A percentile compares a stretch with the other conserved stretches of the same genome.
phyloP scores from a whole-genome alignment of 148 eudicot species.

The Talinum fruticosum region DNA sequence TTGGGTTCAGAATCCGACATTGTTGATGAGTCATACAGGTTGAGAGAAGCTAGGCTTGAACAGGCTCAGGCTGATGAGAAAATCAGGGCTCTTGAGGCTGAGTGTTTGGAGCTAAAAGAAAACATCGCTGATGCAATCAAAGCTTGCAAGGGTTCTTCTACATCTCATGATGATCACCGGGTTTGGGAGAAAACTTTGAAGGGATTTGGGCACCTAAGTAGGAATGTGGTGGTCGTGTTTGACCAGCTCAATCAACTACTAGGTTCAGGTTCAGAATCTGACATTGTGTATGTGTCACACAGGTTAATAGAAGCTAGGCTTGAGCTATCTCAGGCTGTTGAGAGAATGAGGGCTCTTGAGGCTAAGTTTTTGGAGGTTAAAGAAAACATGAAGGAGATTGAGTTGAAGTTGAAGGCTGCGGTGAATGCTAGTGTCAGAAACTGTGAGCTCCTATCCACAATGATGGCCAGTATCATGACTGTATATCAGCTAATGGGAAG shows the following conservation, averaged over 20 bases:
- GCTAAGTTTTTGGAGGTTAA: conserved; percentile 23
- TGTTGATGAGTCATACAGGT: no score
- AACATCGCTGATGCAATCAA: conserved; percentile 57
- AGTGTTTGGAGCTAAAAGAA: no score
- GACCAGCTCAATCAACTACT: conserved; percentile 28
- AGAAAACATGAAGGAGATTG: conserved; percentile 15
- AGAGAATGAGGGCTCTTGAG: conserved; percentile 25
- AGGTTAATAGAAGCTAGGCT: conserved; percentile 17
- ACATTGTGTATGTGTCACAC: conserved; percentile 4
- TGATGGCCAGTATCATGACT: neutral
- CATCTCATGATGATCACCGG: conserved; percentile 25
- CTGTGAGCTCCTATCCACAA: neutral
- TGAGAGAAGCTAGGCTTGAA: no score
- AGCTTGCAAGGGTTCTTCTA: conserved; percentile 22
- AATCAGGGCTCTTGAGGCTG: no score
- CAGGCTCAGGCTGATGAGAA: no score
- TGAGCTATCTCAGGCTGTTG: conserved; percentile 16
- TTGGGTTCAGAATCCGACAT: conserved; percentile 16
- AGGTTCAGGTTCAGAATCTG: conserved; percentile 12
- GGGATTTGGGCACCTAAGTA: conserved; percentile 48
- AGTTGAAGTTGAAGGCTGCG: conserved; percentile 27
- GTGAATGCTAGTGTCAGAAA: conserved; percentile 21
- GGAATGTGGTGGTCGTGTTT: conserved; percentile 43
- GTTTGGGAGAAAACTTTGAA: conserved; percentile 46
- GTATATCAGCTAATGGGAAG: neutral